These are phyloP conservation scores for Fragaria ananassa DNA, from an alignment of 306 rosid species.

Conservation along the genomic window DNA sequence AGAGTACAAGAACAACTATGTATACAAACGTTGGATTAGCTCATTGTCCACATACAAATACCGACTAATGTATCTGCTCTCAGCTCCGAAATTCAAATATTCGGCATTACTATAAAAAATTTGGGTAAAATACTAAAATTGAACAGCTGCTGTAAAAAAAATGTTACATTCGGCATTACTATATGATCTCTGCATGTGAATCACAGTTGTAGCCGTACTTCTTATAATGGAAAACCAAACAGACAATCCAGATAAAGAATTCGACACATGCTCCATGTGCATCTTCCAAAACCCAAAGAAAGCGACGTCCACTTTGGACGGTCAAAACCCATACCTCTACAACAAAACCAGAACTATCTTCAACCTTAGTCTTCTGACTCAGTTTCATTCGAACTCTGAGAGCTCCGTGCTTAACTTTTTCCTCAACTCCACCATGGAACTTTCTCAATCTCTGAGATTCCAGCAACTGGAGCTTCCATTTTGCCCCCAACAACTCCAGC, in stretches of 20 bases:
- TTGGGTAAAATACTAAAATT: too few relatives aligned
- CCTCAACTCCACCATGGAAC: conserved; percentile 38
- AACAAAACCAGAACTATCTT: neutral
- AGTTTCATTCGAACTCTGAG: neutral
- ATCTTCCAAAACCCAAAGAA: neutral
- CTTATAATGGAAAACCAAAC: neutral
- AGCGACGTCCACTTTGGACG: conserved; percentile 8
- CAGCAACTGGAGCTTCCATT: conserved; percentile 26
- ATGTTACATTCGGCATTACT: too few relatives aligned
- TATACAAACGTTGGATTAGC: too few relatives aligned
- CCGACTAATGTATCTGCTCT: too few relatives aligned
- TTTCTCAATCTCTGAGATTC: conserved; percentile 27
- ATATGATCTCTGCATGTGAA: neutral
- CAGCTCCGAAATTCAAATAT: too few relatives aligned
- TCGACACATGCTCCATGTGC: conserved; percentile 4
- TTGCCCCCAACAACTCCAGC: conserved; percentile 11
- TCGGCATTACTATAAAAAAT: too few relatives aligned
- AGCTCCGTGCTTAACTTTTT: neutral
- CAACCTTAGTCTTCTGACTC: neutral
- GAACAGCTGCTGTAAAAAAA: too few relatives aligned
- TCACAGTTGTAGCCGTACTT: neutral
- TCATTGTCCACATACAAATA: too few relatives aligned
- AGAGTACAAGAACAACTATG: too few relatives aligned
- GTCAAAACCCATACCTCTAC: conserved; percentile 2
- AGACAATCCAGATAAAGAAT: neutral